Conservation (phyloP, 306 rosid species). For the Cercis canadensis region DNA sequence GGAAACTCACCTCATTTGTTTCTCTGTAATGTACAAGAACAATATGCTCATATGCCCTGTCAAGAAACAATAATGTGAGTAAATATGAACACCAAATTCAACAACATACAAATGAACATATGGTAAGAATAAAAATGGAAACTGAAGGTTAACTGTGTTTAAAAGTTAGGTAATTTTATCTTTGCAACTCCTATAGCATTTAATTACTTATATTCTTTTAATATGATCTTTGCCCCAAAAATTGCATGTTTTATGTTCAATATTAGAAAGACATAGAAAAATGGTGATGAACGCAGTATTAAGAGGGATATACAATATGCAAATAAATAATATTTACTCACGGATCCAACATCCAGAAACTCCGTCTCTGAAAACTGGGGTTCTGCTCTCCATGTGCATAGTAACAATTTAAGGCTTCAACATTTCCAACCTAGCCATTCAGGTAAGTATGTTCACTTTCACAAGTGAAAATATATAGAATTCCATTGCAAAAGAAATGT, state of each 20-base stretch:
- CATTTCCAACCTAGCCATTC: constrained; percentile 83
- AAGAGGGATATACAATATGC: constrained; percentile 26
- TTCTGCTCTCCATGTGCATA: constrained; percentile 97
- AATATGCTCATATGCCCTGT: constrained; percentile 88
- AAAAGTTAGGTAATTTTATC: constrained; percentile 32
- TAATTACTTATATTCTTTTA: background rate
- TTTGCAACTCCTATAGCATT: constrained; percentile 20
- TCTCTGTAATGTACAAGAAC: constrained; percentile 97
- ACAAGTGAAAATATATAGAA: constrained; percentile 35
- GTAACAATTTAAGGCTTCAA: constrained; percentile 86
- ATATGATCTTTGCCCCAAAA: constrained; percentile 14
- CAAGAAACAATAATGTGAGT: constrained; percentile 43
- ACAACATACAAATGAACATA: constrained; percentile 4
- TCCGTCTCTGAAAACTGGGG: constrained; percentile 87
- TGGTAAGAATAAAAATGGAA: background rate
- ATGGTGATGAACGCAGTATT: constrained; percentile 17
- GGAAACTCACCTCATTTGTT: constrained; percentile 72
- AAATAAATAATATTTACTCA: constrained; percentile 57
- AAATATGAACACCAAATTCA: constrained; percentile 29
- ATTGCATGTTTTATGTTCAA: background rate
- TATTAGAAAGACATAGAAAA: constrained; percentile 13
- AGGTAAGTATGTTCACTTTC: constrained; percentile 37
- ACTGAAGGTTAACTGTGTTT: constrained; percentile 9
- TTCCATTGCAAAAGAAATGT: constrained; percentile 26
- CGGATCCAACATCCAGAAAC: constrained; percentile 98